Evolutionary conservation across 352 stramenopile genomes (phyloP).

Genomic region (Phytophthora litchii): DNA sequence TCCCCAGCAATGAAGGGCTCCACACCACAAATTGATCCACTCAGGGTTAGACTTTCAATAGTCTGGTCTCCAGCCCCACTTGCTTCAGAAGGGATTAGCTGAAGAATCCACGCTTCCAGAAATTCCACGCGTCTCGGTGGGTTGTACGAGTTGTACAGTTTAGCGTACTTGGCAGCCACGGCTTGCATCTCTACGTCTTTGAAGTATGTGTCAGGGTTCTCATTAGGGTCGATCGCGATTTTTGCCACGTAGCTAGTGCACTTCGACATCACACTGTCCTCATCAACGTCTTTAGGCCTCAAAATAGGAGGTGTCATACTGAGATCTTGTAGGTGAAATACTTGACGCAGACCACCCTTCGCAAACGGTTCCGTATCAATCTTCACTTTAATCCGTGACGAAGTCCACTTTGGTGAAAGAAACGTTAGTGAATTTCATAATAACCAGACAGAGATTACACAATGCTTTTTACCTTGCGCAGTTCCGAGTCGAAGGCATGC

Average conservation of each 20-base stretch:
- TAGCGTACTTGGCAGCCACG: conserved; percentile 78
- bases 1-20: conserved; percentile 81
- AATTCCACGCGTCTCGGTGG: conserved; percentile 80
- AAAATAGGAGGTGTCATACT: conserved; percentile 37
- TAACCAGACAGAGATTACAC: no score
- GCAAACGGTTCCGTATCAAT: conserved; percentile 73
- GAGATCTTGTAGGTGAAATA: conserved; percentile 79
- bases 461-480: conserved; percentile 48
- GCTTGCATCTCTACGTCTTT: conserved; percentile 88
- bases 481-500: conserved; percentile 77
- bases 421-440: neutral
- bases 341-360: conserved; percentile 61
- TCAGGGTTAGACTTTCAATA: conserved; percentile 56
- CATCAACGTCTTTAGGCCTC: conserved; percentile 9
- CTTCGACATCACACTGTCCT: conserved; percentile 35
- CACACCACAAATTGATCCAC: conserved; percentile 76
- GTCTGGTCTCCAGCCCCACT: conserved; percentile 27
- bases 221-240: conserved; percentile 77
- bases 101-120: conserved; percentile 76
- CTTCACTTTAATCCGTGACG: conserved; percentile 70
- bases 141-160: conserved; percentile 84
- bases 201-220: conserved; percentile 87
- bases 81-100: conserved; percentile 51
- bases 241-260: conserved; percentile 76
- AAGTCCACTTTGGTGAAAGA: conserved; percentile 56